phyloP scores from a whole-genome alignment of 1,139 yeast genomes.

The Hyphopichia wangnamkhiaoensis region DNA sequence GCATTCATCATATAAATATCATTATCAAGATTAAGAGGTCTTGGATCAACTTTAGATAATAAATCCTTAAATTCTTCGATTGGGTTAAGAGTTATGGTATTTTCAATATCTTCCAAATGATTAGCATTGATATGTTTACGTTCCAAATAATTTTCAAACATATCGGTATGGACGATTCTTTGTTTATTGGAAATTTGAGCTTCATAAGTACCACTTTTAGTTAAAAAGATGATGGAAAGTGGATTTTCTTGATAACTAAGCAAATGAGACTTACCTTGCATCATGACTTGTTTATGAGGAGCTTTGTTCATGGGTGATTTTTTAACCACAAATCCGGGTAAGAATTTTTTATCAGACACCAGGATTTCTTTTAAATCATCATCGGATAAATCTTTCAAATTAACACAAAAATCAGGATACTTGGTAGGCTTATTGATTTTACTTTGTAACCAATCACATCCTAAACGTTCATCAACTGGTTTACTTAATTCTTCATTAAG shows the following conservation, averaged over 20 bases:
- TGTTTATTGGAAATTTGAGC: conserved; percentile 15
- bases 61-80: conserved; percentile 15
- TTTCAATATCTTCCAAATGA: conserved; percentile 13
- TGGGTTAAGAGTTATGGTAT: conserved; percentile 14
- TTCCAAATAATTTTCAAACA: conserved; percentile 24
- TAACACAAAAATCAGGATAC: conserved; percentile 19
- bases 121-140: conserved; percentile 20
- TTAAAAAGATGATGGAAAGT: conserved; percentile 16
- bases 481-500: conserved; percentile 16
- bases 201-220: conserved; percentile 19
- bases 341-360: conserved; percentile 15
- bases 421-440: conserved; percentile 26
- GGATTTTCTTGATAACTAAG: conserved; percentile 20
- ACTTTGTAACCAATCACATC: conserved; percentile 26
- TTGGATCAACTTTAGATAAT: conserved; percentile 14
- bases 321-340: conserved; percentile 29
- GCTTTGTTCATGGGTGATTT: conserved; percentile 29
- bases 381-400: conserved; percentile 14
- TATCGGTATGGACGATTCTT: conserved; percentile 25
- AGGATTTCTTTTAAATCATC: conserved; percentile 15
- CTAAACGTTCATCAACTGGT: conserved; percentile 10
- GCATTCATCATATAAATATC: conserved; percentile 19
- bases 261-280: conserved; percentile 28
- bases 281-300: conserved; percentile 28
- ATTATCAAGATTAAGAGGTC: conserved; percentile 20